phyloP scores from a whole-genome alignment of 345 rosid genomes.

The Garcia nutans region DNA sequence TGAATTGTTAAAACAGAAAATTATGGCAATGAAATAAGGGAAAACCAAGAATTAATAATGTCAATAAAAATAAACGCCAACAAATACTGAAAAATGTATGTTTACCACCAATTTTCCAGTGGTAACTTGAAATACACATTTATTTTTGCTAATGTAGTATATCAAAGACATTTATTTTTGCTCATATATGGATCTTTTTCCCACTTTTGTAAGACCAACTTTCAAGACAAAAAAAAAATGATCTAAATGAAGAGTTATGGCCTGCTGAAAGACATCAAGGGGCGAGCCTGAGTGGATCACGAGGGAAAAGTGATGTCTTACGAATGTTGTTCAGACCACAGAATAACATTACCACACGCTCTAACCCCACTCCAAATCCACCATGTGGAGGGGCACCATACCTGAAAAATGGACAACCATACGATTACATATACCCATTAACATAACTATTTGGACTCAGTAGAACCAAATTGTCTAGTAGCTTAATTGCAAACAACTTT shows the following conservation, averaged over 20 bases:
- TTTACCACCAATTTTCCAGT: no score
- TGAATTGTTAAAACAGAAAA: no score
- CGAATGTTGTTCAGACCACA: conserved; percentile 75
- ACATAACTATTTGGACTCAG: no score
- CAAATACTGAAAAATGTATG: no score
- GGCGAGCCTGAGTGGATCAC: conserved; percentile 71
- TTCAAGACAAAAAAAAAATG: background rate
- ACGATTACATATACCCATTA: background rate
- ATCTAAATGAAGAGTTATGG: background rate
- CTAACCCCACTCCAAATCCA: conserved; percentile 86
- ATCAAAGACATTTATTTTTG: no score
- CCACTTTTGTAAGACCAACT: background rate
- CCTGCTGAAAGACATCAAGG: conserved; percentile 36
- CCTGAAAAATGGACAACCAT: conserved; percentile 34
- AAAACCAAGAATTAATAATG: no score
- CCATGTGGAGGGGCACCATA: conserved; percentile 90
- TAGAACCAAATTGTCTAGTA: no score
- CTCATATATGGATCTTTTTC: background rate
- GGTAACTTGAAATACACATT: no score
- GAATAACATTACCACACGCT: conserved; percentile 87
- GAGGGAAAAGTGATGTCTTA: conserved; percentile 81
- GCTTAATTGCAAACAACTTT: no score
- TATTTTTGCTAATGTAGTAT: no score
- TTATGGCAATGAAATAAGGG: no score
- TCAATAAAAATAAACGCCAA: no score